Percentiles rank a stretch among this genome's conserved stretches.
Evolutionary conservation across 169 alveolate species (phyloP).

Genomic region (Plasmodium berghei): DNA sequence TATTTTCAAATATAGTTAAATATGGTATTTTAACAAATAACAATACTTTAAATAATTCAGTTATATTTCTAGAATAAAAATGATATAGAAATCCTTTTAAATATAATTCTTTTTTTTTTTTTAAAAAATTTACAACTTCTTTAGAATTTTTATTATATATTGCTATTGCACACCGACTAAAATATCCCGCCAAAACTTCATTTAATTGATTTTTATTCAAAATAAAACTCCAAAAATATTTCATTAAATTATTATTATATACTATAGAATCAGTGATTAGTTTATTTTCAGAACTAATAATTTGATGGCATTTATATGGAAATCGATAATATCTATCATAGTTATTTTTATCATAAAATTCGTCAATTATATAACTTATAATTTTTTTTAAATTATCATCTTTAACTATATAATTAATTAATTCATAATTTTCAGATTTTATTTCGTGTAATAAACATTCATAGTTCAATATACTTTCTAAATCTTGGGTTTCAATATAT

Average conservation of each 20-base stretch:
- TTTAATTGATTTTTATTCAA: constrained; percentile 56
- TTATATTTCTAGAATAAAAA: constrained; percentile 68
- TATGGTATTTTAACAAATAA: constrained; percentile 58
- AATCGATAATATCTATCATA: constrained; percentile 47
- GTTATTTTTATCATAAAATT: constrained; percentile 23
- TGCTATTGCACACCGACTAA: constrained; percentile 69
- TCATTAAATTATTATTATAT: constrained; percentile 48
- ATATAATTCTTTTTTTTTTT: constrained; percentile 37
- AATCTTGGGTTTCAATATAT: constrained; percentile 23
- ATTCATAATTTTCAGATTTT: constrained; percentile 35
- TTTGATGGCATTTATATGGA: constrained; percentile 69
- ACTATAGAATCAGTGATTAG: constrained; percentile 45
- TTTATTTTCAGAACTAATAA: constrained; percentile 55
- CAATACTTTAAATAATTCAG: constrained; percentile 50
- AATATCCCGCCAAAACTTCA: constrained; percentile 58
- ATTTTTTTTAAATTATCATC: constrained; percentile 52
- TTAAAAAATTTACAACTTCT: constrained; percentile 61
- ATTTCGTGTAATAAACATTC: constrained; percentile 63
- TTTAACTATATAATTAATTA: constrained; percentile 23
- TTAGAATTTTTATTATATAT: constrained; percentile 61
- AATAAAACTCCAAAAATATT: constrained; percentile 45
- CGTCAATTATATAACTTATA: constrained; percentile 42
- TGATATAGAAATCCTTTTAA: constrained; percentile 64
- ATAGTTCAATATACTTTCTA: constrained; percentile 34
- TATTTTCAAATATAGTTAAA: constrained; percentile 49